phyloP scores from a whole-genome alignment of 768 basidiomycete species.

The Mycena rebaudengoi region DNA sequence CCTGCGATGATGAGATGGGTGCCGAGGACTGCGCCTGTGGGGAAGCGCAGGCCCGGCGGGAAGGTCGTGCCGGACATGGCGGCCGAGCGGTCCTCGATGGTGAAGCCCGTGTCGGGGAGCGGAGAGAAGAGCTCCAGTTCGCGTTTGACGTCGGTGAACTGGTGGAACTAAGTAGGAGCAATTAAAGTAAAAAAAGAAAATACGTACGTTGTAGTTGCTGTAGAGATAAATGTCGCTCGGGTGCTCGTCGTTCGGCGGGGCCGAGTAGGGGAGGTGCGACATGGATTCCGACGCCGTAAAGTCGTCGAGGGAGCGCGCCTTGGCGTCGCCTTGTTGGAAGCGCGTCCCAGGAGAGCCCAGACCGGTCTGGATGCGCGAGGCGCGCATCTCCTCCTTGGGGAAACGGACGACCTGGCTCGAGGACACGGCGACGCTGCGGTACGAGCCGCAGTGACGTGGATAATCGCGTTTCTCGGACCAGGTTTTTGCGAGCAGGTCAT shows the following conservation, averaged over 20 bases:
- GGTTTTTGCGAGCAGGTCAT: slow-evolving; percentile 12
- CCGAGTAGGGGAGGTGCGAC: slow-evolving; percentile 17
- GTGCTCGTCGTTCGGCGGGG: background rate
- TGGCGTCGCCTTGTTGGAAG: too few relatives aligned
- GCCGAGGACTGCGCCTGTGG: slow-evolving; percentile 22
- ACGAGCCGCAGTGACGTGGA: background rate
- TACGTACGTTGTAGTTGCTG: slow-evolving; percentile 21
- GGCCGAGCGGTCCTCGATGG: background rate
- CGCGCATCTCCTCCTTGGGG: background rate
- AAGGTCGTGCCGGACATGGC: too few relatives aligned
- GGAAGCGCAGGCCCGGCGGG: slow-evolving; percentile 19
- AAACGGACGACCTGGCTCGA: background rate
- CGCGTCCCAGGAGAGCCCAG: too few relatives aligned
- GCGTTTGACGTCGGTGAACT: background rate
- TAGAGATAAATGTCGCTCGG: slow-evolving; percentile 18
- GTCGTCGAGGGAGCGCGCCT: too few relatives aligned
- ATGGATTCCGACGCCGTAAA: too few relatives aligned
- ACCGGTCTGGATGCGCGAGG: background rate
- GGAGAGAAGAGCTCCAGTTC: slow-evolving; percentile 13
- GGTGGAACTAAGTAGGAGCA: background rate
- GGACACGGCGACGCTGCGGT: background rate
- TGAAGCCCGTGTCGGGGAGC: background rate
- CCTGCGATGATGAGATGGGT: slow-evolving; percentile 24
- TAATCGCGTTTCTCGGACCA: slow-evolving; percentile 15
- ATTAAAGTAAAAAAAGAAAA: too few relatives aligned